phyloP scores from a whole-genome alignment of 192 early-diverging fungal genomes.

The Gigaspora rosea region DNA sequence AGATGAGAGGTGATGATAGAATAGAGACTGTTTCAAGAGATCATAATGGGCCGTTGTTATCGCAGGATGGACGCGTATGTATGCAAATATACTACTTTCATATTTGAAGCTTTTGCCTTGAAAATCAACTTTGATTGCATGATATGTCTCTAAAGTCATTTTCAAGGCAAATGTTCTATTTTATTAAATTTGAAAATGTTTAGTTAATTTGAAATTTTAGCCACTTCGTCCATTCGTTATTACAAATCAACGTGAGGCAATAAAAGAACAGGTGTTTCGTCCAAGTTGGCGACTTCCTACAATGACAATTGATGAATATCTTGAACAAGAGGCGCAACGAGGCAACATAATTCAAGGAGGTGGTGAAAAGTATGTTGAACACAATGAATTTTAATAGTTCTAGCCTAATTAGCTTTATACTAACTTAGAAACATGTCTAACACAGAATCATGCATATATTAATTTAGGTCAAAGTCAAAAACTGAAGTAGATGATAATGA shows the following conservation, averaged over 20 bases:
- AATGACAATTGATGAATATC: slow-evolving; percentile 95
- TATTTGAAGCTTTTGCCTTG: neutral
- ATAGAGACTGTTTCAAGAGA: slow-evolving; percentile 29
- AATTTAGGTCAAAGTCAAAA: slow-evolving; percentile 66
- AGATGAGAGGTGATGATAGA: slow-evolving; percentile 36
- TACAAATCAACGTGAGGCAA: slow-evolving; percentile 69
- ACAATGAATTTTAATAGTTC: neutral
- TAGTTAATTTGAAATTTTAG: slow-evolving; percentile 38
- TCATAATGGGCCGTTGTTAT: slow-evolving; percentile 55
- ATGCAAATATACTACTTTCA: neutral
- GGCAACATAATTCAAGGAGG: slow-evolving; percentile 91
- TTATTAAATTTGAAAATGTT: slow-evolving; percentile 26
- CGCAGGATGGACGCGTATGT: slow-evolving; percentile 47
- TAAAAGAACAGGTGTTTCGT: slow-evolving; percentile 81
- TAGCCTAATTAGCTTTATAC: neutral
- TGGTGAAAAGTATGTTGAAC: slow-evolving; percentile 48
- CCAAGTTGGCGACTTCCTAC: slow-evolving; percentile 89
- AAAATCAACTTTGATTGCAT: neutral
- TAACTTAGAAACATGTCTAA: slow-evolving; percentile 6
- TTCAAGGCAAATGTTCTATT: neutral
- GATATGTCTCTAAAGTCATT: neutral
- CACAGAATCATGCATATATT: neutral
- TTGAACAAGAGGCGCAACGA: slow-evolving; percentile 80
- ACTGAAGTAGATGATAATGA: slow-evolving; percentile 77
- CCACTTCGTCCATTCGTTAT: slow-evolving; percentile 89